A percentile compares a stretch with the other conserved stretches of the same genome.
These are phyloP conservation scores for Acanthochlamys bracteata DNA, from an alignment of 106 monocot genomes.

Conservation along the genomic window DNA sequence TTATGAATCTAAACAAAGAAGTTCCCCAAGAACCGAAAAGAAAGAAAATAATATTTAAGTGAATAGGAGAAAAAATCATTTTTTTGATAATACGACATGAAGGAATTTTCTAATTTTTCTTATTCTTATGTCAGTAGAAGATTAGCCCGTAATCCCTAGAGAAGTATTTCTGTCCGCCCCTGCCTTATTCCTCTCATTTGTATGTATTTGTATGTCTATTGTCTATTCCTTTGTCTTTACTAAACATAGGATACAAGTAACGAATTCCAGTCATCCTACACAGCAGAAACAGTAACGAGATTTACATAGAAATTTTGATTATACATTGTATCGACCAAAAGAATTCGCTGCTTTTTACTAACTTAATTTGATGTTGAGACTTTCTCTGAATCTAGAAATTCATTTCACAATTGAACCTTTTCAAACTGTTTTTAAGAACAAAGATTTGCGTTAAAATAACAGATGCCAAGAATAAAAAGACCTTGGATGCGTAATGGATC, in stretches of 20 bases:
- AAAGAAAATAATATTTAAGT: not conserved
- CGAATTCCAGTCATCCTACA: not conserved
- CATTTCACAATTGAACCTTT: constrained; percentile 16
- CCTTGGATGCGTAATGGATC: constrained; percentile 20
- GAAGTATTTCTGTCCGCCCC: not conserved
- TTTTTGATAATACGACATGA: not conserved
- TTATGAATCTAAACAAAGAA: constrained; percentile 4
- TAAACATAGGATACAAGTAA: not conserved
- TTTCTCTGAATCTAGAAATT: constrained; percentile 12
- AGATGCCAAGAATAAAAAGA: constrained; percentile 8
- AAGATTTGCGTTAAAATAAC: not conserved
- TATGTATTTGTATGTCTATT: not conserved
- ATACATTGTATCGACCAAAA: constrained; percentile 6
- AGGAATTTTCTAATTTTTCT: not conserved
- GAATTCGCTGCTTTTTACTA: constrained; percentile 3
- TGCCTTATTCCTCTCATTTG: not conserved
- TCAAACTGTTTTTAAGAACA: constrained; percentile 14
- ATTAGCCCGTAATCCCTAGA: not conserved
- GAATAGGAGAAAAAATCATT: constrained; percentile 4
- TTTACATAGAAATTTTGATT: no score
- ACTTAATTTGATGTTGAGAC: not conserved
- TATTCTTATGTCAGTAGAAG: not conserved
- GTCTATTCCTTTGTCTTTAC: no score
- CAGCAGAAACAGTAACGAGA: not conserved
- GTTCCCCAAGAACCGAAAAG: not conserved